phyloP scores from a whole-genome alignment of 257 asterid genomes.

The Solanum piurae region DNA sequence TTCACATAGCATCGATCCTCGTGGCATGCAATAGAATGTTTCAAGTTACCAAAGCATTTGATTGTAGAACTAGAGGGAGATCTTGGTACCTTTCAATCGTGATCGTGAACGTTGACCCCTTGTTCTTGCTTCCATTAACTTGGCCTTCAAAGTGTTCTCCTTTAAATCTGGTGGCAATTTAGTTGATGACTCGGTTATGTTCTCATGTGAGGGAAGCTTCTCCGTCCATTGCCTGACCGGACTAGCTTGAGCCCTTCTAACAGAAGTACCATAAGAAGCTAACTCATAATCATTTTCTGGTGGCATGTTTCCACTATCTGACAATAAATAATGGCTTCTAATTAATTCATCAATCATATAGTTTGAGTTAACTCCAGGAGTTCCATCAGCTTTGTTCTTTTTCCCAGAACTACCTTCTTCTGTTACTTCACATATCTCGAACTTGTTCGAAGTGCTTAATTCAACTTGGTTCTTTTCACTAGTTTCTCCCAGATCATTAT shows the following conservation, averaged over 20 bases:
- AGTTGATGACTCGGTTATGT: conserved; percentile 40
- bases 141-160: conserved; percentile 59
- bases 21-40: not conserved
- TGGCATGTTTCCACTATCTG: conserved; percentile 48
- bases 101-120: conserved; percentile 67
- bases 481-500: conserved; percentile 7
- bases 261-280: conserved; percentile 29
- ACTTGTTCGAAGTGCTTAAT: conserved; percentile 26
- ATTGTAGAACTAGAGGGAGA: conserved; percentile 30
- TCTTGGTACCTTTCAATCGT: conserved; percentile 56
- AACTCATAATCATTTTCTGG: conserved; percentile 36
- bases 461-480: conserved; percentile 26
- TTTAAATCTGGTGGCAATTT: conserved; percentile 55
- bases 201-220: conserved; percentile 52
- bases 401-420: conserved; percentile 31
- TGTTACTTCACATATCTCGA: conserved; percentile 32
- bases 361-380: conserved; percentile 32
- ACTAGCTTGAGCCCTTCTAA: conserved; percentile 67
- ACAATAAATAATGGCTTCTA: conserved; percentile 51
- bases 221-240: conserved; percentile 72
- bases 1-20: conserved; percentile 15
- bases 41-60: not conserved
- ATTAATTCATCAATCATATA: conserved; percentile 55
- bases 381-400: conserved; percentile 32
- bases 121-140: conserved; percentile 69